phyloP scores from a whole-genome alignment of 192 early-diverging fungal genomes.

The Linnemannia hyalina region DNA sequence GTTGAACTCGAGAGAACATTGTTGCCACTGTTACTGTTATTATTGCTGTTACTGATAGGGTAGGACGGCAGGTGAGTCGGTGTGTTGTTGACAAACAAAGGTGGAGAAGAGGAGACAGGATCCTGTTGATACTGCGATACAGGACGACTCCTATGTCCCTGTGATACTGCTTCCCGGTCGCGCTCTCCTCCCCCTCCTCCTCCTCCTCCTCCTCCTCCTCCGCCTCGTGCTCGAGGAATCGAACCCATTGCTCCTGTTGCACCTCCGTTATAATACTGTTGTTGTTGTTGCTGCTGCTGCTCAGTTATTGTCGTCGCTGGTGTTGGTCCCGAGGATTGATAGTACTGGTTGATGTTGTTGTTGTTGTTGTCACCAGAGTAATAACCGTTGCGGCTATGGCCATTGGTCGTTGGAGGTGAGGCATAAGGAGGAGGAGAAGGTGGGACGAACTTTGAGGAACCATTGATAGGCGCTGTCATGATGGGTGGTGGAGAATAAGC shows the following conservation, averaged over 20 bases:
- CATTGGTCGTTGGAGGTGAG: not conserved
- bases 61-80: not conserved
- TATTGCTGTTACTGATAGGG: not conserved
- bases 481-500: constrained; percentile 47
- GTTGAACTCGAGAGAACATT: not conserved
- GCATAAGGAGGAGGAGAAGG: constrained; percentile 33
- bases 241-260: constrained; percentile 21
- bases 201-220: not conserved
- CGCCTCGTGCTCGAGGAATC: constrained; percentile 21
- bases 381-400: constrained; percentile 18
- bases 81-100: not conserved
- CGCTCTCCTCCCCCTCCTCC: not conserved
- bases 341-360: constrained; percentile 11
- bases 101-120: constrained; percentile 1
- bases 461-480: constrained; percentile 48
- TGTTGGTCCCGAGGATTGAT: constrained; percentile 8
- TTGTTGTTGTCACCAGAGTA: constrained; percentile 4
- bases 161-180: constrained; percentile 19
- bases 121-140: constrained; percentile 37
- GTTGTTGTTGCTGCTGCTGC: constrained; percentile 16
- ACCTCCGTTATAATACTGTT: constrained; percentile 15
- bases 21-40: constrained; percentile 6
- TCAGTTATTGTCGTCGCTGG: constrained; percentile 21
- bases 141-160: constrained; percentile 44
- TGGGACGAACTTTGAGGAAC: constrained; percentile 33